Evolutionary conservation across 371 early-diverging fungal species (phyloP).

Genomic region (Rhizopus delemar): DNA sequence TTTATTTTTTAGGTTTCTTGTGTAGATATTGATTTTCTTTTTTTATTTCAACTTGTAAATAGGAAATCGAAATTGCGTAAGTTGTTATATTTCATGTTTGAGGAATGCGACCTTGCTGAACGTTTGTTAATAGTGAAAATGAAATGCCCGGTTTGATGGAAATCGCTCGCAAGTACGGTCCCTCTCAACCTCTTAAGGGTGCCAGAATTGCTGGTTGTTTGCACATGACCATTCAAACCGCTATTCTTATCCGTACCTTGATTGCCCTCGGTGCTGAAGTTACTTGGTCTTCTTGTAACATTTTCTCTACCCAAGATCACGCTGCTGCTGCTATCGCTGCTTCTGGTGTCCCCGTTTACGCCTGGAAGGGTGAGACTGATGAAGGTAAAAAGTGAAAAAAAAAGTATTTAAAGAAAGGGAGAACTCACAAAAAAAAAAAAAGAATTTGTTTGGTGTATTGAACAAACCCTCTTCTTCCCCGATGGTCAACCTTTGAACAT

Average conservation of each 20-base stretch:
- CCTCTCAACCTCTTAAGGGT: constrained; percentile 90
- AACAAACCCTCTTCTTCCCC: constrained; percentile 94
- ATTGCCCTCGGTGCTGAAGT: constrained; percentile 95
- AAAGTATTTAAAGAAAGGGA: constrained; percentile 20
- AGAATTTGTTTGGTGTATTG: constrained; percentile 99
- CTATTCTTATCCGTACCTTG: constrained; percentile 97
- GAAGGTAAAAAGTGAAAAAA: constrained; percentile 59
- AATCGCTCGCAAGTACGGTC: constrained; percentile 91
- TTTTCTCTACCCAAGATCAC: constrained; percentile 99
- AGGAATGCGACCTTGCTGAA: too few species aligned
- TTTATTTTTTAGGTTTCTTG: too few species aligned
- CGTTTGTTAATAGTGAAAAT: constrained; percentile 82
- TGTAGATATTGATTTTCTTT: neutral
- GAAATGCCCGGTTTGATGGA: constrained; percentile 99
- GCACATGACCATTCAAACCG: constrained; percentile 99
- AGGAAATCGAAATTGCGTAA: constrained; percentile 57
- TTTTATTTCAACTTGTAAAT: neutral
- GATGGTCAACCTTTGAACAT: constrained; percentile 95
- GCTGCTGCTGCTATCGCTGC: constrained; percentile 87
- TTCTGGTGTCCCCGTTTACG: constrained; percentile 83
- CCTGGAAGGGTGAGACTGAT: constrained; percentile 98
- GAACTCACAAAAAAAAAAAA: too few species aligned
- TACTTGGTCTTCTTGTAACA: constrained; percentile 99
- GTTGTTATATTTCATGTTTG: neutral
- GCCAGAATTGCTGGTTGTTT: constrained; percentile 98